Conservation (phyloP, 441 rosid species). For the Arabidopsis hybrid region DNA sequence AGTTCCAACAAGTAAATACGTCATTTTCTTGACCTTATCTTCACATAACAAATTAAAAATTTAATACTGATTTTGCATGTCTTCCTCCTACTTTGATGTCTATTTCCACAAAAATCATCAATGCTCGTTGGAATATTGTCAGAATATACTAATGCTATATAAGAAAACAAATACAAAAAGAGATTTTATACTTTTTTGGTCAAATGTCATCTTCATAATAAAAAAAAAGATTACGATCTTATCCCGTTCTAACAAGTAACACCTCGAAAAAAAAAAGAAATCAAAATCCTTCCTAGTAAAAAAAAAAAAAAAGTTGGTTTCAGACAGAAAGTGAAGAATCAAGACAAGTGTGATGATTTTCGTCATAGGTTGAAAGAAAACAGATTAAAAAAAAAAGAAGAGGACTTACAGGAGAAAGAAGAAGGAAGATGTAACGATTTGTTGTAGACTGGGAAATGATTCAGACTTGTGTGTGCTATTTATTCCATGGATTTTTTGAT, state of each 20-base stretch:
- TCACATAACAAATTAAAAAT: not conserved
- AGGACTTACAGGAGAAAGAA: constrained; percentile 28
- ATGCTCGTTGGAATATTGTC: not conserved
- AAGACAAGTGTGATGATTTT: constrained; percentile 30
- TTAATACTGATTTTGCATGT: constrained; percentile 26
- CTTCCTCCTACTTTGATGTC: not conserved
- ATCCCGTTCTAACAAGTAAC: not conserved
- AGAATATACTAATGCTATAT: not conserved
- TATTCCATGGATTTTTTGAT: constrained; percentile 10
- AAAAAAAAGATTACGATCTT: not conserved
- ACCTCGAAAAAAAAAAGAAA: not conserved
- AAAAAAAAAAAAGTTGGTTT: not conserved
- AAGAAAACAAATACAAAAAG: not conserved
- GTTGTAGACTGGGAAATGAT: constrained; percentile 27
- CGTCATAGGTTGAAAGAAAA: constrained; percentile 26
- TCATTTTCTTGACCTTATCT: constrained; percentile 23
- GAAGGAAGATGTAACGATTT: constrained; percentile 18
- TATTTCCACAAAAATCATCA: not conserved
- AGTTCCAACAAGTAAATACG: not conserved
- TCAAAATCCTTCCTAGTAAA: not conserved
- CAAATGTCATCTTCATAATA: constrained; percentile 14
- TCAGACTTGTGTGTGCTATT: constrained; percentile 19
- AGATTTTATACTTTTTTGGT: constrained; percentile 23
- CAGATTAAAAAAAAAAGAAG: not conserved
- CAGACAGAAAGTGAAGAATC: constrained; percentile 1